Conservation (phyloP, 2,329 filamentous ascomycete genomes). For the Aspergillus aculeatus region DNA sequence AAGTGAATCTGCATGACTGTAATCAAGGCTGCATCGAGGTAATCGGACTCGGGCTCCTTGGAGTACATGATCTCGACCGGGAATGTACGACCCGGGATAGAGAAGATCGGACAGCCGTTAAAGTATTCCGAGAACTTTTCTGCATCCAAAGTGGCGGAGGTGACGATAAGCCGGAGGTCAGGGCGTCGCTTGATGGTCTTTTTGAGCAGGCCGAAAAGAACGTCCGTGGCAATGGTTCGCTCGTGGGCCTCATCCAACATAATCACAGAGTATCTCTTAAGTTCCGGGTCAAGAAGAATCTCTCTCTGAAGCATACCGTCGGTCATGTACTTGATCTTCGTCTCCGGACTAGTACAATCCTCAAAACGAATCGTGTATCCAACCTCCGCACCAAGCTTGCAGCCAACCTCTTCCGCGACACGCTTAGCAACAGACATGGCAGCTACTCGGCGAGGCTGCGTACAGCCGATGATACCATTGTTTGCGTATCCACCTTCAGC, state of each 20-base stretch:
- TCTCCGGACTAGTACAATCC: constrained; percentile 82
- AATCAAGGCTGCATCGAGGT: constrained; percentile 87
- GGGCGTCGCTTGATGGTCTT: constrained; percentile 83
- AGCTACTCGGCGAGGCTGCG: constrained; percentile 92
- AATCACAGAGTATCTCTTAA: constrained; percentile 89
- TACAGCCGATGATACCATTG: constrained; percentile 88
- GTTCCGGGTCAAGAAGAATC: constrained; percentile 84
- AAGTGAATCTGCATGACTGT: constrained; percentile 99
- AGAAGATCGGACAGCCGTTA: constrained; percentile 92
- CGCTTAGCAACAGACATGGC: constrained; percentile 97
- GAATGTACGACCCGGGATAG: constrained; percentile 90
- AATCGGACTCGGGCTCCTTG: constrained; percentile 91
- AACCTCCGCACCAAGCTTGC: constrained; percentile 84
- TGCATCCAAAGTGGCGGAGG: constrained; percentile 91
- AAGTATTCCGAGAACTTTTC: constrained; percentile 98
- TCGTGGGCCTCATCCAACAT: constrained; percentile 99
- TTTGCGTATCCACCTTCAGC: constrained; percentile 89
- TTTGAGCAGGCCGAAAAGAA: constrained; percentile 90
- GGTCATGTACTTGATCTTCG: constrained; percentile 99
- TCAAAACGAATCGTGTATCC: constrained; percentile 98
- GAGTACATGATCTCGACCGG: constrained; percentile 97
- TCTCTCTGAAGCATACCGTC: constrained; percentile 97
- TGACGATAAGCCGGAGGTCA: constrained; percentile 93
- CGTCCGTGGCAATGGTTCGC: constrained; percentile 91
- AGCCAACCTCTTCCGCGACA: constrained; percentile 94